Conservation (phyloP, 345 rosid species). For the Xanthoceras sorbifolium region DNA sequence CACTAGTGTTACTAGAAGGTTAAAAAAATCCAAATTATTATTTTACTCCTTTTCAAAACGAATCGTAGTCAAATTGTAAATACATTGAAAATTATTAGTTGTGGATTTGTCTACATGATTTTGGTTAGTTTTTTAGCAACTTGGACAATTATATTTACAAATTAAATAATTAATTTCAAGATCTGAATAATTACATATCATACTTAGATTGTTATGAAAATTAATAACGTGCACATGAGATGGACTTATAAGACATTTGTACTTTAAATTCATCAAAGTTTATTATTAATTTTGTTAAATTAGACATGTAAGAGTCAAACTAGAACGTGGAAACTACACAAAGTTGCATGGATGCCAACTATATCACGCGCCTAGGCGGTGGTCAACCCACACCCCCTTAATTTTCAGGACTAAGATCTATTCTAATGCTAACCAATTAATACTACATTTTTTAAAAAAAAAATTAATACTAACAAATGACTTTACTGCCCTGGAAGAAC, state of each 20-base stretch:
- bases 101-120: too few relatives aligned
- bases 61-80: not conserved
- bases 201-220: not conserved
- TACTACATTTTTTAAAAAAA: too few relatives aligned
- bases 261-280: not conserved
- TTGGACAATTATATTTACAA: too few relatives aligned
- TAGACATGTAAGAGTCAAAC: conserved; percentile 47
- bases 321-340: conserved; percentile 48
- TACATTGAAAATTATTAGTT: not conserved
- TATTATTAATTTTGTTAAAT: not conserved
- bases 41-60: not conserved
- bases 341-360: conserved; percentile 53
- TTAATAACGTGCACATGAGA: not conserved
- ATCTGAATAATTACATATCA: not conserved
- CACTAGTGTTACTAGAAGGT: not conserved
- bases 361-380: conserved; percentile 66
- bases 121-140: too few relatives aligned
- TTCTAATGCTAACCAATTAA: too few relatives aligned
- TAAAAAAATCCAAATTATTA: conserved; percentile 32
- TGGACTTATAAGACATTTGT: not conserved
- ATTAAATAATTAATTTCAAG: not conserved
- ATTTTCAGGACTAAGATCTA: not conserved
- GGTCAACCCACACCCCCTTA: conserved; percentile 39
- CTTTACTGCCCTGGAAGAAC: conserved; percentile 11
- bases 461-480: not conserved